A percentile compares a stretch with the other conserved stretches of the same genome.
These are phyloP conservation scores for Aspergillus heteromorphus DNA, from an alignment of 495 filamentous ascomycete species.

Conservation along the genomic window DNA sequence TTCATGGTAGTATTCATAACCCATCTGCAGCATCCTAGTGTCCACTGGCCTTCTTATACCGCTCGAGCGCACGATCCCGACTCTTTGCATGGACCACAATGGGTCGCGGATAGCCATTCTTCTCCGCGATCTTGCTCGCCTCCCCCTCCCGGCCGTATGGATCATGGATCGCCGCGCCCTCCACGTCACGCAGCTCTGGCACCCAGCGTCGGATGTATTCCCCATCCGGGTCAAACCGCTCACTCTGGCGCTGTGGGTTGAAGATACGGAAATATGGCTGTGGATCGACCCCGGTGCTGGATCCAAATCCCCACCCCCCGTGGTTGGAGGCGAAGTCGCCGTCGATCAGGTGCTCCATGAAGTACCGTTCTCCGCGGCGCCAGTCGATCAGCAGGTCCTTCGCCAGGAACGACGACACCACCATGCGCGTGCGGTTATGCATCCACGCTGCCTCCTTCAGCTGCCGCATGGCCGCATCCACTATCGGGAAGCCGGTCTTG, in stretches of 20 bases:
- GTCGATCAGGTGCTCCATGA: conserved; percentile 85
- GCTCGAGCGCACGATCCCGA: conserved; percentile 59
- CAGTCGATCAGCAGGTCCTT: conserved; percentile 89
- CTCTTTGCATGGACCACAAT: conserved; percentile 69
- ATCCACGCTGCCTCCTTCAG: conserved; percentile 67
- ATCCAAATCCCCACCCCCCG: conserved; percentile 85
- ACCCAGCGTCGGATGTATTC: conserved; percentile 58
- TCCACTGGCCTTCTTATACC: conserved; percentile 61
- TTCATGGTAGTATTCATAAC: neutral
- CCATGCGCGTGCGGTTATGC: conserved; percentile 90
- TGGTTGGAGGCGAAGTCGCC: conserved; percentile 93
- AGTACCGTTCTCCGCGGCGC: conserved; percentile 82
- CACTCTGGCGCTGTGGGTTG: conserved; percentile 80
- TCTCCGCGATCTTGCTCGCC: conserved; percentile 50
- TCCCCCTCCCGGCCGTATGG: conserved; percentile 70
- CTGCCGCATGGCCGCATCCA: conserved; percentile 92
- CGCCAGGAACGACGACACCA: conserved; percentile 77
- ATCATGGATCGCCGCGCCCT: conserved; percentile 66
- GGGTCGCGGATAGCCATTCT: conserved; percentile 65
- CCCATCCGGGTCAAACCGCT: conserved; percentile 63
- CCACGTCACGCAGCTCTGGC: conserved; percentile 54
- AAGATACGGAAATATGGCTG: conserved; percentile 93
- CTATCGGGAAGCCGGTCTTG: conserved; percentile 76
- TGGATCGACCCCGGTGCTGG: conserved; percentile 78
- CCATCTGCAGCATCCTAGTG: conserved; percentile 9